phyloP scores from a whole-genome alignment of 2,329 filamentous ascomycete species.

The Pseudocercospora cruenta region DNA sequence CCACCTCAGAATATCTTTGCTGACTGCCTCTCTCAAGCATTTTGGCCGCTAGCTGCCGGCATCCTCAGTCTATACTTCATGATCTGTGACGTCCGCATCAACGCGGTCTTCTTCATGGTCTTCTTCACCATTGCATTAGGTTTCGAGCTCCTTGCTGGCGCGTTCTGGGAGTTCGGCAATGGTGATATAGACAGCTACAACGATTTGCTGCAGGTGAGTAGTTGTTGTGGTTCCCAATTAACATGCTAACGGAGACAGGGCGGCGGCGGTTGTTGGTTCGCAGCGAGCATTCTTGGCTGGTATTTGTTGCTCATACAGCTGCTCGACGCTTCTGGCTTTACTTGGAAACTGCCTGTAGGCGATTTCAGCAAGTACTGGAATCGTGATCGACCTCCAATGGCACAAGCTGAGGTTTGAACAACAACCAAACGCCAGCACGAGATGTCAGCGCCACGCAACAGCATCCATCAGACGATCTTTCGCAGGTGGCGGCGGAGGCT shows the following conservation, averaged over 20 bases:
- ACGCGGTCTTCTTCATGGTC: slow-evolving; percentile 20
- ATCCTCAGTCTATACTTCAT: slow-evolving; percentile 21
- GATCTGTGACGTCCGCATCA: slow-evolving; percentile 17
- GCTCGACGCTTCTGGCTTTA: slow-evolving; percentile 18
- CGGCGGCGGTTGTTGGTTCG: slow-evolving; percentile 19
- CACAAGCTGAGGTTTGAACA: too few relatives aligned
- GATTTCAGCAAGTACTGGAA: slow-evolving; percentile 22
- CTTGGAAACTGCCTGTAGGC: slow-evolving; percentile 22
- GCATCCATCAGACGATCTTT: too few relatives aligned
- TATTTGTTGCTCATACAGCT: slow-evolving; percentile 25
- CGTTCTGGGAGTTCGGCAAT: slow-evolving; percentile 19
- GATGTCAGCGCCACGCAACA: too few relatives aligned
- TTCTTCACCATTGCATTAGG: slow-evolving; percentile 21
- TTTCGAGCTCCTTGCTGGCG: slow-evolving; percentile 17
- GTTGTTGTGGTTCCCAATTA: not conserved
- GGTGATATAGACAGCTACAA: slow-evolving; percentile 11
- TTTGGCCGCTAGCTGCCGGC: slow-evolving; percentile 16
- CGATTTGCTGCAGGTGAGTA: slow-evolving; percentile 7
- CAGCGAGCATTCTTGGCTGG: slow-evolving; percentile 22
- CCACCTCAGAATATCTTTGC: not conserved
- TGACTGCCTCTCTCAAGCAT: slow-evolving; percentile 6
- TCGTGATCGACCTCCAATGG: not conserved
- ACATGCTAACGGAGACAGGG: slow-evolving; percentile 6
- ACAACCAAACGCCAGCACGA: too few relatives aligned
- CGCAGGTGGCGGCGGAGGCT: too few relatives aligned